Evolutionary conservation across 140 eudicot genomes (phyloP).

Genomic region (Flaveria floridana): DNA sequence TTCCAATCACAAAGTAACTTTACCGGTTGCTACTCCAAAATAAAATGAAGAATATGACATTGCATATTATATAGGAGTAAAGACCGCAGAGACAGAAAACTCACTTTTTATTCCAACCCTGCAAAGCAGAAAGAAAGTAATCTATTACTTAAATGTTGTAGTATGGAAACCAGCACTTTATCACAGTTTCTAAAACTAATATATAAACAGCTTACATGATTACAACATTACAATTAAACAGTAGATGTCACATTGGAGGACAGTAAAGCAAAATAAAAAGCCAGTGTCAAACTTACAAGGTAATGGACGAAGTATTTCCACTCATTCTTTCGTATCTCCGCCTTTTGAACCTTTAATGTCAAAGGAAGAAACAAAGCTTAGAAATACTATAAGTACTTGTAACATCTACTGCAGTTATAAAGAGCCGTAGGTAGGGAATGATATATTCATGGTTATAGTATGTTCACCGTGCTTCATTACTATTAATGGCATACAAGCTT

Average conservation of each 20-base stretch:
- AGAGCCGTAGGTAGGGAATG: not conserved
- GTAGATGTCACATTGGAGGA: not conserved
- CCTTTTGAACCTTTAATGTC: conserved; percentile 72
- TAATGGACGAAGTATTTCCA: conserved; percentile 94
- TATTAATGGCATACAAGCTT: not conserved
- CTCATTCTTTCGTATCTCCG: conserved; percentile 83
- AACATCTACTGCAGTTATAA: not conserved
- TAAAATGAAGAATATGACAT: conserved; percentile 12
- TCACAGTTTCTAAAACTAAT: not conserved
- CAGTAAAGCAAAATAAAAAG: not conserved
- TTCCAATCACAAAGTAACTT: conserved; percentile 19
- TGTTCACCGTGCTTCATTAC: not conserved
- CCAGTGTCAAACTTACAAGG: conserved; percentile 63
- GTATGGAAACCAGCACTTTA: not conserved
- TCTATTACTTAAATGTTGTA: conserved; percentile 22
- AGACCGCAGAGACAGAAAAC: conserved; percentile 22
- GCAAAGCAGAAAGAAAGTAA: conserved; percentile 38
- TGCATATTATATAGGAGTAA: conserved; percentile 6
- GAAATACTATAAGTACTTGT: conserved; percentile 12
- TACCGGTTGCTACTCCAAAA: conserved; percentile 18
- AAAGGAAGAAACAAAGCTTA: conserved; percentile 22
- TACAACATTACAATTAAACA: conserved; percentile 1
- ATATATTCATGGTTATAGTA: conserved; percentile 12
- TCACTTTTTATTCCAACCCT: conserved; percentile 99
- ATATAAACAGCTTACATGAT: conserved; percentile 18